Conservation (phyloP, 192 early-diverging fungal genomes). For the Phycomyces nitens region DNA sequence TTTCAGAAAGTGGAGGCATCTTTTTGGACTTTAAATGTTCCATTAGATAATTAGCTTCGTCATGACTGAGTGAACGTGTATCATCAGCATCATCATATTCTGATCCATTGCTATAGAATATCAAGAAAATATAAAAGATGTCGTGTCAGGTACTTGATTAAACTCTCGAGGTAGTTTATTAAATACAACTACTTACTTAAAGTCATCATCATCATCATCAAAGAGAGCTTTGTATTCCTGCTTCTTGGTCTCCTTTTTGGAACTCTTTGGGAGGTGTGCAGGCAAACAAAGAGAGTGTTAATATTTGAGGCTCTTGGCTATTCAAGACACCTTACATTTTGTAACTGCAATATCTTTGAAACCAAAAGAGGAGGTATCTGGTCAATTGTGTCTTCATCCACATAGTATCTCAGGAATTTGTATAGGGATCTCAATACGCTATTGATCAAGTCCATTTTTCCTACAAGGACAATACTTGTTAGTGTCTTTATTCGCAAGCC, state of each 20-base stretch:
- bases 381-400: conserved; percentile 44
- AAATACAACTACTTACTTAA: conserved; percentile 11
- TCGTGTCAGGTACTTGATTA: too few species aligned
- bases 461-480: conserved; percentile 23
- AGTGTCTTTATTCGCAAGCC: neutral
- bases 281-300: neutral
- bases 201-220: conserved; percentile 35
- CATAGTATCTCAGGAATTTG: conserved; percentile 35
- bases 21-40: conserved; percentile 52
- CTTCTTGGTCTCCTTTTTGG: conserved; percentile 22
- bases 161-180: too few species aligned
- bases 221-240: conserved; percentile 55
- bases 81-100: conserved; percentile 21
- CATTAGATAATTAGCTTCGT: conserved; percentile 29
- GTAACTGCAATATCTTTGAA: conserved; percentile 53
- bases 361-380: conserved; percentile 61
- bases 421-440: conserved; percentile 62
- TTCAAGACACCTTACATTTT: conserved; percentile 52
- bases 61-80: conserved; percentile 6
- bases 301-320: too few species aligned
- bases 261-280: conserved; percentile 4
- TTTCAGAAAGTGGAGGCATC: conserved; percentile 59
- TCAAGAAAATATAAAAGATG: too few species aligned
- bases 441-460: conserved; percentile 64
- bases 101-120: too few species aligned